phyloP scores from a whole-genome alignment of 2,329 filamentous ascomycete species.

The Fusarium pseudoanthophilum region DNA sequence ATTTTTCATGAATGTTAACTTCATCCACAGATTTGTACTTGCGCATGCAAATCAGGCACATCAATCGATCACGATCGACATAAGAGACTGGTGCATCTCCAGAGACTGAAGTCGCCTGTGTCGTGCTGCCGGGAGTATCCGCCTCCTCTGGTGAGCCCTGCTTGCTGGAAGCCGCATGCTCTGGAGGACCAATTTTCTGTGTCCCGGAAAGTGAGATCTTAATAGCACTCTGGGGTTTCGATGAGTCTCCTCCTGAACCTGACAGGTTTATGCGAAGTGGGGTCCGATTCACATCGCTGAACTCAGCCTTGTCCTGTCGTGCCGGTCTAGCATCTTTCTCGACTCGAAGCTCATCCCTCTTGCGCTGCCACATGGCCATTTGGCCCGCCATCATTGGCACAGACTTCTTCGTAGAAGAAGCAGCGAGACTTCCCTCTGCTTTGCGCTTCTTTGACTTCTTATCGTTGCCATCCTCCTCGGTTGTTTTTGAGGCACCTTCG shows the following conservation, averaged over 20 bases:
- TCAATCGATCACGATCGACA: constrained; percentile 64
- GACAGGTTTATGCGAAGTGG: constrained; percentile 38
- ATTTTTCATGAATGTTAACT: constrained; percentile 56
- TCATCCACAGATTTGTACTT: constrained; percentile 58
- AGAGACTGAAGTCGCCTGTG: not conserved
- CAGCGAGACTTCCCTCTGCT: constrained; percentile 52
- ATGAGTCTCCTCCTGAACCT: constrained; percentile 24
- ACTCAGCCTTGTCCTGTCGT: constrained; percentile 6
- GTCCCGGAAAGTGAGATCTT: constrained; percentile 49
- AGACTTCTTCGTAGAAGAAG: constrained; percentile 51
- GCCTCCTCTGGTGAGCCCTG: constrained; percentile 20
- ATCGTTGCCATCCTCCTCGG: constrained; percentile 45
- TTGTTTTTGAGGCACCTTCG: constrained; percentile 44
- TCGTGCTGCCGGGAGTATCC: not conserved
- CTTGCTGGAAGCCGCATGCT: constrained; percentile 12
- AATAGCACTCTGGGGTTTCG: constrained; percentile 41
- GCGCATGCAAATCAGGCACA: constrained; percentile 59
- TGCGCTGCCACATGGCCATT: constrained; percentile 58
- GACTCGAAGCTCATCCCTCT: constrained; percentile 54
- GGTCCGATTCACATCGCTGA: constrained; percentile 32
- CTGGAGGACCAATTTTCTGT: constrained; percentile 30
- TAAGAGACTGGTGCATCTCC: constrained; percentile 57
- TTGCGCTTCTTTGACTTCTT: constrained; percentile 66
- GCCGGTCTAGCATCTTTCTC: constrained; percentile 13
- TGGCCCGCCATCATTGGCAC: constrained; percentile 58